phyloP scores from a whole-genome alignment of 2,329 filamentous ascomycete species.

The Zymoseptoria tritici region DNA sequence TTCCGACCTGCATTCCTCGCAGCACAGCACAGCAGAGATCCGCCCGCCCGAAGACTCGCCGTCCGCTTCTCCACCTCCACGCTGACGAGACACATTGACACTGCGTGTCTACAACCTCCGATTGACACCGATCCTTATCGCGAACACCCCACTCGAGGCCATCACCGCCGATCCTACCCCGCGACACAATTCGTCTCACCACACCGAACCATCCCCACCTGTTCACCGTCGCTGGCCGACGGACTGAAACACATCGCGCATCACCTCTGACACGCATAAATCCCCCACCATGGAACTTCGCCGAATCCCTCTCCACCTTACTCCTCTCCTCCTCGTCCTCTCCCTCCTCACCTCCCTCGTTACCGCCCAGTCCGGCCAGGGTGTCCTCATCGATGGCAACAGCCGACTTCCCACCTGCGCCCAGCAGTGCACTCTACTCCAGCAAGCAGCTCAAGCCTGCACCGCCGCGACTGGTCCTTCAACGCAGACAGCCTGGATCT shows the following conservation, averaged over 20 bases:
- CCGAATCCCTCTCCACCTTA: neutral
- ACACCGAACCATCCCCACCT: neutral
- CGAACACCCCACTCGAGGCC: no score
- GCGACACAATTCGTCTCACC: neutral
- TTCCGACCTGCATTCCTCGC: neutral
- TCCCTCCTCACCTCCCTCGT: neutral
- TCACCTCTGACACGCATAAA: neutral
- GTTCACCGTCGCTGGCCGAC: neutral
- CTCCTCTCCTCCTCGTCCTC: neutral
- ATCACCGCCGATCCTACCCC: no score
- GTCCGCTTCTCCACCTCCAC: neutral
- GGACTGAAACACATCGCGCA: neutral
- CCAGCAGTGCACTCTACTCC: slow-evolving; percentile 27
- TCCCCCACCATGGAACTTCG: no score
- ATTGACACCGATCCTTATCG: no score
- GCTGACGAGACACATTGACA: neutral
- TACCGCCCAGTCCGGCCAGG: slow-evolving; percentile 18
- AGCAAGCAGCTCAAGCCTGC: slow-evolving; percentile 64
- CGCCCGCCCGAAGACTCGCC: neutral
- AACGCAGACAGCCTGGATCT: slow-evolving; percentile 50
- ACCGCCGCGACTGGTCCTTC: slow-evolving; percentile 42
- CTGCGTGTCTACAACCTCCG: no score
- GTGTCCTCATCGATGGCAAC: slow-evolving; percentile 27
- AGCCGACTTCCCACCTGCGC: slow-evolving; percentile 32
- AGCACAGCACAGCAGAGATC: neutral